Base-by-base conservation (phyloP, 176 grass and related monocot genomes). In the Eleusine indica region DNA sequence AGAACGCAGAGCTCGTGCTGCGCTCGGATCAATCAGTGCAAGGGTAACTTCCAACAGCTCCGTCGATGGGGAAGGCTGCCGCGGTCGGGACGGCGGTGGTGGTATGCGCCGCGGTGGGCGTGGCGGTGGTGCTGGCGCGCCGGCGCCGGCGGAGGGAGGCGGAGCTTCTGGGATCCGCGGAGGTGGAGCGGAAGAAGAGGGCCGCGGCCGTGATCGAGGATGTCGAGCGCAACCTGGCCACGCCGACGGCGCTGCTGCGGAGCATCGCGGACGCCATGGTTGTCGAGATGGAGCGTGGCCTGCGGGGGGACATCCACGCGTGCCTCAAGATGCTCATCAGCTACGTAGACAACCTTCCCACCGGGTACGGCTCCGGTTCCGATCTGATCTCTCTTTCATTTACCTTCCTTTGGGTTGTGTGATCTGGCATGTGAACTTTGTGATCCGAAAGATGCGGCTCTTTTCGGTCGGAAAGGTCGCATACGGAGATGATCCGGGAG, bases 291-390 rank as follows among this genome's bases (percentile, higher is more conserved):
- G 85, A 97, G 68, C 91, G 89, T 35, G 94, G 94, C 13, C 92
- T 97, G 68, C 72, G 85, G 73, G 91, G 87, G 46, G 94, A 94
- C 70, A 73, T 63, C 57, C 84, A 89, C 39, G 70, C 76, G 37
- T 70, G 64, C 53, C 83, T 97, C 48, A 97, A 94, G 94, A 97
- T 97, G 94, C 92, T 97, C 68, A 89, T 94, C 56, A 89, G 90
- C 86, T 97, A 97, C 86, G 94, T 97, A 22, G 92, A 97, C 85
- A 94, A 92, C 75, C 90, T 97, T 29, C 94, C 94, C 77, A 91
- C 86, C 39, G 94, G 94, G 94, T 97, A 94, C 18, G 10, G 11
- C 30, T 38, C 64, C 38, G 12, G 44, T 46, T 70, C 35, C 38
- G 68, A 67, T 88, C 88, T 53, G 82, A 89, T 85, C 22, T 16